Evolutionary conservation across 148 eudicot genomes (phyloP).

Genomic region (Vaccinium vitisidaea): DNA sequence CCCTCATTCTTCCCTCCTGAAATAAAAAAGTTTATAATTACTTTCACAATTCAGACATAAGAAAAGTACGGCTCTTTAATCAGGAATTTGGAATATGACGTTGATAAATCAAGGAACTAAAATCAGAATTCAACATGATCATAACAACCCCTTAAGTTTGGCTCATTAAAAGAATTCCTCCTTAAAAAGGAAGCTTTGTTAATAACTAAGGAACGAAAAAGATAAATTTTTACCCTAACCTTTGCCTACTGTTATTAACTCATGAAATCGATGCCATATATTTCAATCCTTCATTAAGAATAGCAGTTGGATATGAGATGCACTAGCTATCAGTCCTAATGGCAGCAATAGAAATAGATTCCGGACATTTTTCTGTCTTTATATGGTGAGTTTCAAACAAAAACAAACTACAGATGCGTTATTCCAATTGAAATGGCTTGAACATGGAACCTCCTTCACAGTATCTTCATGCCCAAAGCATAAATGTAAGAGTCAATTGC

Average conservation of each 20-base stretch:
- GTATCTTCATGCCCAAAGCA: background rate
- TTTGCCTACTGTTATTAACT: background rate
- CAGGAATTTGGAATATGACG: background rate
- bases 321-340: background rate
- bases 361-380: background rate
- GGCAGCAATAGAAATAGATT: background rate
- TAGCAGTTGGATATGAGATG: slow-evolving; percentile 5
- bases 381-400: background rate
- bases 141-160: background rate
- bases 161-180: background rate
- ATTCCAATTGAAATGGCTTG: background rate
- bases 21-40: slow-evolving; percentile 15
- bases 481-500: background rate
- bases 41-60: background rate
- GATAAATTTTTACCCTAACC: background rate
- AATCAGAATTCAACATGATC: slow-evolving; percentile 5
- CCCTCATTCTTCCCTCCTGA: slow-evolving; percentile 97
- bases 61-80: background rate
- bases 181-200: background rate
- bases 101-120: background rate
- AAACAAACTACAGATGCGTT: background rate
- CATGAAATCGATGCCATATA: slow-evolving; percentile 4
- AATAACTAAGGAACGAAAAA: no score
- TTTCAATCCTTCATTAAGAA: background rate
- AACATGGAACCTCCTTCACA: background rate